A percentile compares a stretch with the other conserved stretches of the same genome.
phyloP scores from a whole-genome alignment of 768 basidiomycete species.

The Phanerochaete sordida region DNA sequence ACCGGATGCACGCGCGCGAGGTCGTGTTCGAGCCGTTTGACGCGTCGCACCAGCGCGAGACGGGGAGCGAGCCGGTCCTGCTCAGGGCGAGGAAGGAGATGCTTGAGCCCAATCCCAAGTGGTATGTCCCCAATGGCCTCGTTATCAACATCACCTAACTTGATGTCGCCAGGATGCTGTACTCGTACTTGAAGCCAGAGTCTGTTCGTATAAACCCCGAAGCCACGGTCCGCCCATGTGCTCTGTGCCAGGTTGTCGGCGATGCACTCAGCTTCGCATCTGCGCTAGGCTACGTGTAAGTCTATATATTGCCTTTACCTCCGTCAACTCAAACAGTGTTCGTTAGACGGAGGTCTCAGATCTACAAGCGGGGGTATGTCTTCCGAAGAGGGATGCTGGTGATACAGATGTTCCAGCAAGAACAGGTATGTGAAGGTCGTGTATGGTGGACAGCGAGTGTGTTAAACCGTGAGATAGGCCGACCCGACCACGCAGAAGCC shows the following conservation, averaged over 20 bases:
- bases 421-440: conserved; percentile 49
- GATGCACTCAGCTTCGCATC: conserved; percentile 80
- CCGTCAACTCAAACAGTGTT: not conserved
- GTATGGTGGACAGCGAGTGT: not conserved
- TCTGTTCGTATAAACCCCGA: conserved; percentile 81
- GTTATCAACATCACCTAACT: not conserved
- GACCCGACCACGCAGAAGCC: conserved; percentile 74
- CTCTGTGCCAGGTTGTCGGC: conserved; percentile 72
- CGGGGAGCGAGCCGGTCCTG: conserved; percentile 60
- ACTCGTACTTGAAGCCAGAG: conserved; percentile 81
- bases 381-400: conserved; percentile 69
- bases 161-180: conserved; percentile 53
- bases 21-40: conserved; percentile 80
- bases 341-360: conserved; percentile 62
- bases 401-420: conserved; percentile 84
- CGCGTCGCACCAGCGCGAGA: conserved; percentile 57
- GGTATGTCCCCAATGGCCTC: conserved; percentile 37
- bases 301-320: not conserved
- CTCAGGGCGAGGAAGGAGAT: conserved; percentile 77
- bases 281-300: conserved; percentile 73
- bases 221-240: conserved; percentile 85
- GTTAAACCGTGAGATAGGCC: conserved; percentile 40
- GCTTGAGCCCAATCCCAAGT: conserved; percentile 55
- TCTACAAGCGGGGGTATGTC: conserved; percentile 77
- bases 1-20: conserved; percentile 70